Conservation (phyloP, 2,329 filamentous ascomycete species). For the Dendrostoma leiphaemia region DNA sequence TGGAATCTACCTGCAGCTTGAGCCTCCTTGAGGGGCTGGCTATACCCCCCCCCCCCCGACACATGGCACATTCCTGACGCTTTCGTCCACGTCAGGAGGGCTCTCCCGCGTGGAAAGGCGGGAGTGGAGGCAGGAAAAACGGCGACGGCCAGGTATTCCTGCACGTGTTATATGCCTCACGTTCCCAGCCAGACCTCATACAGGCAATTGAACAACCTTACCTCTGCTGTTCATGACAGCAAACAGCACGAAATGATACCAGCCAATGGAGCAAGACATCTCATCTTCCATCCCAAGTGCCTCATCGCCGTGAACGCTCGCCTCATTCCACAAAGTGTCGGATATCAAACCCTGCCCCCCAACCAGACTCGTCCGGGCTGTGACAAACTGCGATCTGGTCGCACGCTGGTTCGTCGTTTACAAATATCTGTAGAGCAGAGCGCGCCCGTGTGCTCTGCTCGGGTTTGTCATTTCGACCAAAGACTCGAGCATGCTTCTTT, state of each 20-base stretch:
- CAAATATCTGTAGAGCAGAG: constrained; percentile 7
- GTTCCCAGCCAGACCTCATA: background rate
- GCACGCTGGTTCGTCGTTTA: background rate
- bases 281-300: constrained; percentile 3
- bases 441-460: background rate
- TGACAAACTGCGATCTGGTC: background rate
- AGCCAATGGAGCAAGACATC: constrained; percentile 7
- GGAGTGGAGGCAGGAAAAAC: no score
- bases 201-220: no score
- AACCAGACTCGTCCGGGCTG: background rate
- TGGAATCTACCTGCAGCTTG: constrained; percentile 11
- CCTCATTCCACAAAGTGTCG: constrained; percentile 12
- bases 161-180: constrained; percentile 15
- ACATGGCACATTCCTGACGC: background rate
- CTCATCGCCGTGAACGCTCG: constrained; percentile 8
- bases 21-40: constrained; percentile 5
- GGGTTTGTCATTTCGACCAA: background rate
- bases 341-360: constrained; percentile 3
- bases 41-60: constrained; percentile 1
- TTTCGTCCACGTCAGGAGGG: no score
- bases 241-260: constrained; percentile 1
- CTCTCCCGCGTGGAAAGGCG: background rate
- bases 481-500: background rate
- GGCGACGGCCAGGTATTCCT: constrained; percentile 2
- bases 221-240: constrained; percentile 10